A percentile compares a stretch with the other conserved stretches of the same genome.
Conservation (phyloP, 306 rosid species). For the Herpetospermum pedunculosum region DNA sequence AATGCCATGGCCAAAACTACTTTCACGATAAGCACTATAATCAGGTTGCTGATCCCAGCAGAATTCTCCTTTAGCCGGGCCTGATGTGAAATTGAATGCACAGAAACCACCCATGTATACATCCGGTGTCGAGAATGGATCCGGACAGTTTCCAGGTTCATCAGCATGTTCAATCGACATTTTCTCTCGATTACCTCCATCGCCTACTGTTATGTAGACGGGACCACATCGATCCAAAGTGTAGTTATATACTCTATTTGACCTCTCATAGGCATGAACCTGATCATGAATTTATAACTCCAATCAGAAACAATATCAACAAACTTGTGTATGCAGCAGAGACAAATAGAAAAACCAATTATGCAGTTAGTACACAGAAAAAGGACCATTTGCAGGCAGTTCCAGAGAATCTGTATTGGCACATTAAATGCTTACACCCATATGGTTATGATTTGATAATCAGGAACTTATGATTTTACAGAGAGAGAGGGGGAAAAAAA, state of each 20-base stretch:
- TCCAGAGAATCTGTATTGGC: background rate
- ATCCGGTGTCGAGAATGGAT: slow-evolving; percentile 47
- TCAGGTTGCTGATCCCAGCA: slow-evolving; percentile 91
- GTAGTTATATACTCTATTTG: slow-evolving; percentile 81
- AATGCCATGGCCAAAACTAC: slow-evolving; percentile 95
- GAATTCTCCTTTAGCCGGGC: slow-evolving; percentile 77
- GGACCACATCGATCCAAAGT: slow-evolving; percentile 84
- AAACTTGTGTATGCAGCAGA: background rate
- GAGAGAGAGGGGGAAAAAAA: background rate
- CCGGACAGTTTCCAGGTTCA: slow-evolving; percentile 84
- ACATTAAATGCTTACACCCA: background rate
- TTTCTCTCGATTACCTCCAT: slow-evolving; percentile 84
- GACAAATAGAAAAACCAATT: background rate
- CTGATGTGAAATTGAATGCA: slow-evolving; percentile 72
- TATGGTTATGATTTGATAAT: background rate
- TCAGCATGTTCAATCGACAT: slow-evolving; percentile 70
- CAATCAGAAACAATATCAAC: background rate
- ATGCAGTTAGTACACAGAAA: background rate
- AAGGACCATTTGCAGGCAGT: background rate
- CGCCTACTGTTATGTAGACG: slow-evolving; percentile 58
- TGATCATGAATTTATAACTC: slow-evolving; percentile 17
- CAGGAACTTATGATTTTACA: background rate
- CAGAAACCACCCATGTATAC: slow-evolving; percentile 48
- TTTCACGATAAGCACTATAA: slow-evolving; percentile 81
- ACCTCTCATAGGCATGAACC: slow-evolving; percentile 94